Evolutionary conservation across 1,284 basidiomycete species (phyloP).

Genomic region (Wallemia mellicola): DNA sequence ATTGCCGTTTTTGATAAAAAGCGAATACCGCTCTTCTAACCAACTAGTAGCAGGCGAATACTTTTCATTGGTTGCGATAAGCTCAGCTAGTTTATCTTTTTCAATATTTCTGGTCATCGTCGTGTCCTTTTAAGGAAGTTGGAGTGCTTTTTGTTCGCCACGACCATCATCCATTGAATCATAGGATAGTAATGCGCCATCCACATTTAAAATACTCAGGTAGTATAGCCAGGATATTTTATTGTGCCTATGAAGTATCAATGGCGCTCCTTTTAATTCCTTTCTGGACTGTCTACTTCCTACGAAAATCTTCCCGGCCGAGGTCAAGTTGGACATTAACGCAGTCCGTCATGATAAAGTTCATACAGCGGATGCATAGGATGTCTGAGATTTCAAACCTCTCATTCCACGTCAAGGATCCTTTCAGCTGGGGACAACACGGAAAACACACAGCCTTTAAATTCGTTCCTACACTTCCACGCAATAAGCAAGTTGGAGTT

Average conservation of each 20-base stretch:
- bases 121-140: not conserved
- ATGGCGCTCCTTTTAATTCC: not conserved
- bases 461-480: not conserved
- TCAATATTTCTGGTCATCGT: not conserved
- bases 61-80: conserved; percentile 5
- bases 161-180: not conserved
- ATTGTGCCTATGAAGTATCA: not conserved
- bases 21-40: conserved; percentile 7
- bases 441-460: not conserved
- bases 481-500: not conserved
- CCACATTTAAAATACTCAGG: not conserved
- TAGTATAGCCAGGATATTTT: not conserved
- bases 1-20: conserved; percentile 3
- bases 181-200: not conserved
- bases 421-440: not conserved
- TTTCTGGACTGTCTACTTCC: not conserved
- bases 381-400: not conserved
- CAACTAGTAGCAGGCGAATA: conserved; percentile 5
- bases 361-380: not conserved
- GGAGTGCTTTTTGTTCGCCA: not conserved
- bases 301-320: not conserved
- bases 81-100: conserved; percentile 2
- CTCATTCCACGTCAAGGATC: not conserved
- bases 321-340: not conserved
- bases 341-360: not conserved